Evolutionary conservation across 2,329 filamentous ascomycete species (phyloP).

Genomic region (Ilyonectria robusta): DNA sequence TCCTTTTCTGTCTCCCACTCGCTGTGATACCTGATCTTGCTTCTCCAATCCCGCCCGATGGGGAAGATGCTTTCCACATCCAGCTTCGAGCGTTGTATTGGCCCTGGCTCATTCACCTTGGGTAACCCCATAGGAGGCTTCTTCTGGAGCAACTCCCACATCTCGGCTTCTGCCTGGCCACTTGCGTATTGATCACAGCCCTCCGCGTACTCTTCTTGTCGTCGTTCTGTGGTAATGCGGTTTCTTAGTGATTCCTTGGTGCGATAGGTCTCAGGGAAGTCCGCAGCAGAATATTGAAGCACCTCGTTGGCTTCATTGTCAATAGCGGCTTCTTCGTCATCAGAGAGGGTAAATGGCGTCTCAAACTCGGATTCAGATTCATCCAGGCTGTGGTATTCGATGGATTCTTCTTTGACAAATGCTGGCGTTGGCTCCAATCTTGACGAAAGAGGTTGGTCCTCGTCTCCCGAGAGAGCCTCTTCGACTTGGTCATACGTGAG

Average conservation of each 20-base stretch:
- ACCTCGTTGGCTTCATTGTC: conserved; percentile 59
- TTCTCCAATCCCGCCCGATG: conserved; percentile 57
- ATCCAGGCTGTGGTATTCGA: conserved; percentile 31
- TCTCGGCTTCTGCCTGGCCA: conserved; percentile 57
- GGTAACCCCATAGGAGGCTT: conserved; percentile 54
- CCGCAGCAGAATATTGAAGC: conserved; percentile 57
- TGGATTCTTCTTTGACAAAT: conserved; percentile 5
- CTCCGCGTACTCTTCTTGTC: conserved; percentile 62
- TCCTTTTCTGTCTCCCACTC: conserved; percentile 58
- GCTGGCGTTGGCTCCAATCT: neutral
- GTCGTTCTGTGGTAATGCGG: conserved; percentile 58
- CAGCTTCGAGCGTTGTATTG: conserved; percentile 46
- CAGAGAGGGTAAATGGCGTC: conserved; percentile 15
- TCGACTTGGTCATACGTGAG: conserved; percentile 40
- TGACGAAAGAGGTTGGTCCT: conserved; percentile 26
- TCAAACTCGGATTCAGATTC: conserved; percentile 39
- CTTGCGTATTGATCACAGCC: conserved; percentile 57
- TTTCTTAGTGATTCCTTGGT: conserved; percentile 54
- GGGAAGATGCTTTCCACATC: conserved; percentile 56
- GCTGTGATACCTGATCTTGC: conserved; percentile 52
- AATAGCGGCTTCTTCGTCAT: conserved; percentile 51
- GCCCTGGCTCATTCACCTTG: conserved; percentile 49
- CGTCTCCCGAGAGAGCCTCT: conserved; percentile 21
- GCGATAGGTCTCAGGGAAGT: conserved; percentile 55
- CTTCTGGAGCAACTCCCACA: conserved; percentile 63